A percentile compares a stretch with the other conserved stretches of the same genome.
These are phyloP conservation scores for Pecoramyces ruminantium DNA, from an alignment of 192 early-diverging fungal genomes.

Conservation along the genomic window DNA sequence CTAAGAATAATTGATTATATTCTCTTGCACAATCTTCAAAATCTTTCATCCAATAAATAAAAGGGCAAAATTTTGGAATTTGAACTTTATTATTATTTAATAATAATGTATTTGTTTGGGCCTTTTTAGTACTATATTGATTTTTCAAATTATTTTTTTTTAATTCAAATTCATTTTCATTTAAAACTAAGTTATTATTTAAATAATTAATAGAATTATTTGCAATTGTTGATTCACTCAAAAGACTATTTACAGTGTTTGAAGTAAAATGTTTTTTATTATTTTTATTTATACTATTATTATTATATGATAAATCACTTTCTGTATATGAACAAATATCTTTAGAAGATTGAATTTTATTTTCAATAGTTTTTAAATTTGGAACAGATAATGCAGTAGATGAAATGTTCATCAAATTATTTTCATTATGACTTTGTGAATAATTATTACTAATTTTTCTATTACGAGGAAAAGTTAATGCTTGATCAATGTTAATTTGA, in stretches of 20 bases:
- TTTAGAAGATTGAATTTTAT: neutral
- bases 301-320: neutral
- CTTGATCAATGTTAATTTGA: neutral
- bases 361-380: neutral
- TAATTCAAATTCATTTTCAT: neutral
- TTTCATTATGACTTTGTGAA: neutral
- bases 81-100: too few relatives aligned
- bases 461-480: neutral
- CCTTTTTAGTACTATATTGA: neutral
- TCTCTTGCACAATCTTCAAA: neutral
- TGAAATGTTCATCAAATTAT: neutral
- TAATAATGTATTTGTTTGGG: neutral
- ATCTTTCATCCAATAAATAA: neutral
- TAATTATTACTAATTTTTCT: neutral
- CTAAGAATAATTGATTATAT: neutral
- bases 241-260: neutral
- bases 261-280: neutral
- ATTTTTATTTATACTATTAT: neutral
- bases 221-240: neutral
- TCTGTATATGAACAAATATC: neutral
- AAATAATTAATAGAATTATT: neutral
- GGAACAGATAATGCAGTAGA: neutral
- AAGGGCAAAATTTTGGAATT: neutral
- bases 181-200: neutral
- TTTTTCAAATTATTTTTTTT: neutral